A percentile compares a stretch with the other conserved stretches of the same genome.
phyloP scores from a whole-genome alignment of 75 land plant genomes.

The Selaginella moellendorffii region DNA sequence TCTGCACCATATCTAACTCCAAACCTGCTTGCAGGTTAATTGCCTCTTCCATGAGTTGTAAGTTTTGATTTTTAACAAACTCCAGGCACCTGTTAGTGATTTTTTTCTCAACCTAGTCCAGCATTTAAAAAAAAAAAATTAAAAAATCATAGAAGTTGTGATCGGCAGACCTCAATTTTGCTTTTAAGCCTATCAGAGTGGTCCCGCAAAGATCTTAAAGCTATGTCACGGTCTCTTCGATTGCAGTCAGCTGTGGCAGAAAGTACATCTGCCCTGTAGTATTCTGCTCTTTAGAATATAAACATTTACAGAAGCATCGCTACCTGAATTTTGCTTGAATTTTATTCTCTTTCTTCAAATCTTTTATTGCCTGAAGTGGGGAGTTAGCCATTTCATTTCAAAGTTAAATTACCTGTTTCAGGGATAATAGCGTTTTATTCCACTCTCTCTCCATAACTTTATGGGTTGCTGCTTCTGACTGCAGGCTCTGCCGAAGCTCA shows the following conservation, averaged over 20 bases:
- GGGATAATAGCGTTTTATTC: background rate
- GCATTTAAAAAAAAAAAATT: background rate
- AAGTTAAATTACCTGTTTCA: constrained; percentile 9
- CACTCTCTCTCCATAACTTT: background rate
- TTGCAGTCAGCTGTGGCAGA: constrained; percentile 14
- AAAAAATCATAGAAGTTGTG: background rate
- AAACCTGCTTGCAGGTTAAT: constrained; percentile 8
- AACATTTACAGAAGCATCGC: background rate
- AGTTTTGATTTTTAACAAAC: constrained; percentile 15
- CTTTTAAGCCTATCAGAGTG: background rate
- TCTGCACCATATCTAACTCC: constrained; percentile 10
- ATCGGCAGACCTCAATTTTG: constrained; percentile 8
- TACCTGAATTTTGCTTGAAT: constrained; percentile 8
- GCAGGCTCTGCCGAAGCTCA: constrained; percentile 4
- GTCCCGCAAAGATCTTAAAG: constrained; percentile 1
- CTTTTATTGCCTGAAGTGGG: constrained; percentile 10
- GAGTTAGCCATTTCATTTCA: too few species aligned
- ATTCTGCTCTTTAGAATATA: background rate
- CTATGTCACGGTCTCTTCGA: constrained; percentile 8
- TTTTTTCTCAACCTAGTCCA: constrained; percentile 12
- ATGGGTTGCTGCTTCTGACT: constrained; percentile 12
- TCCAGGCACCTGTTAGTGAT: constrained; percentile 4
- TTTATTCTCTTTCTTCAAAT: constrained; percentile 7
- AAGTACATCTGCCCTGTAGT: constrained; percentile 14
- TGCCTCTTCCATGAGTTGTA: constrained; percentile 13